phyloP scores from a whole-genome alignment of 495 filamentous ascomycete species.

The Monascus purpureus region DNA sequence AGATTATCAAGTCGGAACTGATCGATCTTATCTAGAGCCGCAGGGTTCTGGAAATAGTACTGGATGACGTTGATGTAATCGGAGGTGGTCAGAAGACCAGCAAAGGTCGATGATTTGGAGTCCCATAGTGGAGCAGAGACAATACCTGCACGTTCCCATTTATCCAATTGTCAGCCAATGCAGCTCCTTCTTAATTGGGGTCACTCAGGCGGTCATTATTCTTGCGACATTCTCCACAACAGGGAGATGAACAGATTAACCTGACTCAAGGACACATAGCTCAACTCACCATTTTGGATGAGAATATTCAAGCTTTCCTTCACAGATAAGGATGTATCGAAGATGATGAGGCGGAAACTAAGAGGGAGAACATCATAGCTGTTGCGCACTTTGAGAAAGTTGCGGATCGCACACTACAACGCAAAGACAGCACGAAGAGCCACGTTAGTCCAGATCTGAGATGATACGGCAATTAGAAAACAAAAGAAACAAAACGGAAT shows the following conservation, averaged over 20 bases:
- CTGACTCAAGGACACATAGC: no score
- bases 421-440: constrained; percentile 5
- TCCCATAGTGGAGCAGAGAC: constrained; percentile 98
- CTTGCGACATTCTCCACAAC: no score
- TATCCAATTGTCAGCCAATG: constrained; percentile 7
- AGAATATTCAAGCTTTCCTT: constrained; percentile 95
- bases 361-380: constrained; percentile 99
- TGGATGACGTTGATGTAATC: constrained; percentile 98
- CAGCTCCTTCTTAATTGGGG: neutral
- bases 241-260: no score
- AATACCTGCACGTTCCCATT: constrained; percentile 50
- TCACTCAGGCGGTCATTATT: neutral
- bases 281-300: constrained; percentile 85
- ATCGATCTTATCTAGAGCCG: constrained; percentile 75
- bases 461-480: no score
- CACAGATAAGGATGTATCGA: constrained; percentile 88
- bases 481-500: no score
- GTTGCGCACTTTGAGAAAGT: constrained; percentile 91
- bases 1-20: constrained; percentile 90
- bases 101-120: constrained; percentile 84
- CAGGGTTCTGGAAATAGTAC: constrained; percentile 98
- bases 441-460: no score
- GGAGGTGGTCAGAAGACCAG: constrained; percentile 84
- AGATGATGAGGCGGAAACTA: constrained; percentile 88
- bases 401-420: constrained; percentile 71